These are phyloP conservation scores for Nannochloropsis gaditana DNA, from an alignment of 108 stramenopile species.

Conservation along the genomic window DNA sequence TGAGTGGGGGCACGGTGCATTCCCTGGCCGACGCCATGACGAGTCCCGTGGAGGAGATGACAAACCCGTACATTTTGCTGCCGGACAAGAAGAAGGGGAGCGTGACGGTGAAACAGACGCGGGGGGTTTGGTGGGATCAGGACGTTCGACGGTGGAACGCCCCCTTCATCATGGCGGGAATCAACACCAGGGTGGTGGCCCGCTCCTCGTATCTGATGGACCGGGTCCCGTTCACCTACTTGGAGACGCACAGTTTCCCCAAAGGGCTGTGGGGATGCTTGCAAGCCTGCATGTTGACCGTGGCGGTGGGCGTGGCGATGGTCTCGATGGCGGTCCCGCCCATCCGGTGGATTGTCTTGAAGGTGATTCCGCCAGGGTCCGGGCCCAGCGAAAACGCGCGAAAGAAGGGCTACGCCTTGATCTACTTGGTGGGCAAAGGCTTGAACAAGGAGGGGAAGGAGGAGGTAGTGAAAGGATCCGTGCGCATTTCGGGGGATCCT, in stretches of 20 bases:
- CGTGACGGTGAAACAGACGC: not conserved
- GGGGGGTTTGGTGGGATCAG: conserved; percentile 37
- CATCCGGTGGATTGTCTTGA: conserved; percentile 1
- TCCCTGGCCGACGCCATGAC: conserved; percentile 20
- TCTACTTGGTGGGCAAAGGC: not conserved
- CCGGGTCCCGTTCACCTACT: conserved; percentile 29
- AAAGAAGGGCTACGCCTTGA: conserved; percentile 5
- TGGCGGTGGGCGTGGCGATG: not conserved
- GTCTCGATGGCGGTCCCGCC: not conserved
- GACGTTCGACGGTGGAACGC: conserved; percentile 33
- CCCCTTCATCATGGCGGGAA: conserved; percentile 29
- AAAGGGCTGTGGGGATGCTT: not conserved
- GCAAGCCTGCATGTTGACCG: not conserved
- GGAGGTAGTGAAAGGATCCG: not conserved
- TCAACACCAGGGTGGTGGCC: conserved; percentile 44
- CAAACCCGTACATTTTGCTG: conserved; percentile 37
- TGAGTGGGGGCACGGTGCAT: conserved; percentile 42
- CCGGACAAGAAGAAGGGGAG: not conserved
- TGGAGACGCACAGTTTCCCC: conserved; percentile 26
- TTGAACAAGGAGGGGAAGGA: conserved; percentile 1
- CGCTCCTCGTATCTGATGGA: conserved; percentile 25
- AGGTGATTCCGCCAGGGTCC: conserved; percentile 11
- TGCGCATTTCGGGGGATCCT: not conserved
- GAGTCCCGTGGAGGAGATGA: conserved; percentile 18
- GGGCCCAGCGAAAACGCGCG: not conserved